Base-by-base conservation (phyloP, 2,329 filamentous ascomycete species). In the Exophiala aquamarina region DNA sequence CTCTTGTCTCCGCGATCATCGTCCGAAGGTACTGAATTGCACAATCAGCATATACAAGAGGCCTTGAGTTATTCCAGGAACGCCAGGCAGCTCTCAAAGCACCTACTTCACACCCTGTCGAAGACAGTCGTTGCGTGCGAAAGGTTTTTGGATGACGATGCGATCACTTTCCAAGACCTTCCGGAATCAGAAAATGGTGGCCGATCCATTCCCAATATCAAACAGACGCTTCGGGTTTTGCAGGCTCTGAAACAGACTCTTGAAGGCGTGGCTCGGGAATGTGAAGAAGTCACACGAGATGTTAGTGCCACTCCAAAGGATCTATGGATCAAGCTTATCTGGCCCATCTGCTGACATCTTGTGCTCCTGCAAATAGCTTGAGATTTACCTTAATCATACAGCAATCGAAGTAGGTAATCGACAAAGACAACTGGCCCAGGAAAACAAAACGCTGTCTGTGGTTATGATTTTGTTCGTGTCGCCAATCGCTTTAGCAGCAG, bases 401-500 rank as follows among this genome's bases (percentile, higher is more conserved):
- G 13, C 32, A n/a, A 34, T 34, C 6, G 17, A 7, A 34, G 13
- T 7, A 7, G 32, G 32, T 34, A n/a, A n/a, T 14, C 6, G 17
- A 18, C 17, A 34, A n/a, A 34, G 32, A 34, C 32, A 14, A n/a
- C 32, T 34, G 32, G 6, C 32, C n/a, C 13, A 34, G 13, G 32
- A 34, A 14, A 14, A 34, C 14, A n/a, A 14, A 18, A 34, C 32
- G n/a, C 32, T 18, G 32, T 18, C 17, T 34, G 17, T 5, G 7
- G 13, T 34, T 7, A 8, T 18, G 13, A n/a, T 14, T n/a, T 17
- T 42, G 10, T 32, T 11, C 28, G 40, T 42, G 14, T 29, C 40
- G 6, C 40, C 40, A 14, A 9, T 42, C 5, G 40, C 40, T 29
- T 28, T 42, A 17, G n/a, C 40, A 20, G 20, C 40, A 29, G 32